Evolutionary conservation across 495 filamentous ascomycete species (phyloP).

Genomic region (Niebla homalea): DNA sequence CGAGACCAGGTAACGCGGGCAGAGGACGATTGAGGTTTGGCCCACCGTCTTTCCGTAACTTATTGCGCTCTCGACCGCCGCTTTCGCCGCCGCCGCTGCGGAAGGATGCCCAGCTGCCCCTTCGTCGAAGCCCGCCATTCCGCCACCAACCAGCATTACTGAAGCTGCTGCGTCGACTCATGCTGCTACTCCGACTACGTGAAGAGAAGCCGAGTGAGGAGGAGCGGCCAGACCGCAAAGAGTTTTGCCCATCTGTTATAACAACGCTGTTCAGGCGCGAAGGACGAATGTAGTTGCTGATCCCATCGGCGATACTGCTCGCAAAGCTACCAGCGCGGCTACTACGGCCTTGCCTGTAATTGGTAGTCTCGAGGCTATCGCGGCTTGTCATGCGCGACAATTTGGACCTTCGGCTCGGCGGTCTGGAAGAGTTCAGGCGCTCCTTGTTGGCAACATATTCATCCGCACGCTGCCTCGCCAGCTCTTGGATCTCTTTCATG

Average conservation of each 20-base stretch:
- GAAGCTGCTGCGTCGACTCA: conserved; percentile 10
- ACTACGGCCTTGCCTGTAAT: not conserved
- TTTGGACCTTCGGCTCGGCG: conserved; percentile 6
- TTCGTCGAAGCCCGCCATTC: conserved; percentile 9
- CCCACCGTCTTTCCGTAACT: conserved; percentile 8
- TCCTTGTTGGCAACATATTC: conserved; percentile 10
- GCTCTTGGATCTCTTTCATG: conserved; percentile 14
- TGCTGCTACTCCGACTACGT: conserved; percentile 14
- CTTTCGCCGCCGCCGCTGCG: conserved; percentile 13
- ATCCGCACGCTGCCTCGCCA: conserved; percentile 12
- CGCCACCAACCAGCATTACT: conserved; percentile 14
- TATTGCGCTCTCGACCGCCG: conserved; percentile 3
- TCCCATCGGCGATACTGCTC: conserved; percentile 11
- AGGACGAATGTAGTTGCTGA: conserved; percentile 15
- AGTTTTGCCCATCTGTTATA: conserved; percentile 3
- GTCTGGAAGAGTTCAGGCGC: not conserved
- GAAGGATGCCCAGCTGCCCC: conserved; percentile 18
- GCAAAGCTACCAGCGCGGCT: conserved; percentile 13
- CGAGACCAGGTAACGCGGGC: conserved; percentile 17
- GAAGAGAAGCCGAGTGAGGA: conserved; percentile 4
- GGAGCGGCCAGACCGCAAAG: conserved; percentile 9
- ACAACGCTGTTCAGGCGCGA: conserved; percentile 4
- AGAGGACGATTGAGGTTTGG: conserved; percentile 17
- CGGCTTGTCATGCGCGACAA: conserved; percentile 1
- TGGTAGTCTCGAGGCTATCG: not conserved